These are phyloP conservation scores for Helenozyma baotianmanensis DNA, from an alignment of 805 yeast genomes.

Conservation along the genomic window DNA sequence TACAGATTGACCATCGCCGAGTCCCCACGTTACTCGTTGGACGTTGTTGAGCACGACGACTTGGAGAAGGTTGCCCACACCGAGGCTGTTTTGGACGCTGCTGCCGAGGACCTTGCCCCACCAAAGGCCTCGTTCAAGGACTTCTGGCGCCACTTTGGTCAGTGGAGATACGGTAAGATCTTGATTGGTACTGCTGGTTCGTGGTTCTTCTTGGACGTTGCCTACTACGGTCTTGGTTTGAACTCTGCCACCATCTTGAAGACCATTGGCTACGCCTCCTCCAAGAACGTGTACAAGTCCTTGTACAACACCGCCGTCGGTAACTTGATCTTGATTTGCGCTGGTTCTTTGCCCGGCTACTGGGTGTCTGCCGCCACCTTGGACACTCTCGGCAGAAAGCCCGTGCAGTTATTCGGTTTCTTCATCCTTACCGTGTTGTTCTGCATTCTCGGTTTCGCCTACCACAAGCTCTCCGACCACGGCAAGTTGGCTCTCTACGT, in stretches of 20 bases:
- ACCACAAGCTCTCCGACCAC: slow-evolving; percentile 59
- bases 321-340: slow-evolving; percentile 87
- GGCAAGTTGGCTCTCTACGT: slow-evolving; percentile 77
- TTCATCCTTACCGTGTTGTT: slow-evolving; percentile 63
- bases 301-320: slow-evolving; percentile 83
- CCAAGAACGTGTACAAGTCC: slow-evolving; percentile 61
- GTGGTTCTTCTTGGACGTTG: slow-evolving; percentile 89
- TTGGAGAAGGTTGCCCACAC: slow-evolving; percentile 51
- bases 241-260: slow-evolving; percentile 75
- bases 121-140: slow-evolving; percentile 81
- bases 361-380: slow-evolving; percentile 80
- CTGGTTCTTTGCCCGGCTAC: slow-evolving; percentile 93
- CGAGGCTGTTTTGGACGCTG: slow-evolving; percentile 37
- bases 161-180: slow-evolving; percentile 86
- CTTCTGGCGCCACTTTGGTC: slow-evolving; percentile 66
- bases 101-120: slow-evolving; percentile 42
- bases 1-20: slow-evolving; percentile 93
- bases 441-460: slow-evolving; percentile 80
- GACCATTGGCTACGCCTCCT: slow-evolving; percentile 80
- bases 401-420: slow-evolving; percentile 77
- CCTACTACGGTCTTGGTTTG: slow-evolving; percentile 83
- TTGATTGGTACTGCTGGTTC: slow-evolving; percentile 86
- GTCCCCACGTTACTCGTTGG: slow-evolving; percentile 88
- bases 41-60: slow-evolving; percentile 58
- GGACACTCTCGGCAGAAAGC: slow-evolving; percentile 80